A percentile compares a stretch with the other conserved stretches of the same genome.
Conservation (phyloP, 2,329 filamentous ascomycete genomes). For the Geosmithia flava region DNA sequence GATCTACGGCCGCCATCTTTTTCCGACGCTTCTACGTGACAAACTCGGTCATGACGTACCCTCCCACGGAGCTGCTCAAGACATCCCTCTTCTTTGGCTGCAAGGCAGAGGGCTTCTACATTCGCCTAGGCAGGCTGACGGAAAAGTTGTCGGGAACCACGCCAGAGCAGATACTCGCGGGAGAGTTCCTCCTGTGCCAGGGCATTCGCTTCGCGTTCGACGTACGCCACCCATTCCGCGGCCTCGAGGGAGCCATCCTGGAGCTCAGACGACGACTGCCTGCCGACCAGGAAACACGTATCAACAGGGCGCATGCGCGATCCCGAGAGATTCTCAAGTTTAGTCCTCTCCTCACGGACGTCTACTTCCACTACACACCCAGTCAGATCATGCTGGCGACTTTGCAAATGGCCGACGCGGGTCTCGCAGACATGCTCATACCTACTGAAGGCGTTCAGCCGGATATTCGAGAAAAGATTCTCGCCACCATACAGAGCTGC, state of each 20-base stretch:
- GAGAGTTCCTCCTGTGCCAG: constrained; percentile 87
- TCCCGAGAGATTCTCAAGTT: constrained; percentile 66
- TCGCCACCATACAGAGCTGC: constrained; percentile 35
- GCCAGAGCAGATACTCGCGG: constrained; percentile 72
- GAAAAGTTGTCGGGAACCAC: constrained; percentile 58
- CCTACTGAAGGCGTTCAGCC: constrained; percentile 14
- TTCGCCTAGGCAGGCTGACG: constrained; percentile 51
- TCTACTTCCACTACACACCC: constrained; percentile 93
- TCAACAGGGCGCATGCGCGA: constrained; percentile 54
- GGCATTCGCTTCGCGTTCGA: constrained; percentile 89
- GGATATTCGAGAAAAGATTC: constrained; percentile 31
- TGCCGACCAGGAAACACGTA: constrained; percentile 39
- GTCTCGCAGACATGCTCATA: constrained; percentile 39
- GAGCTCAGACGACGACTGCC: constrained; percentile 56
- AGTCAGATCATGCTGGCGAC: constrained; percentile 87
- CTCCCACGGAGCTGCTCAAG: constrained; percentile 77
- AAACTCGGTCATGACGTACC: constrained; percentile 94
- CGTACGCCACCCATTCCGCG: constrained; percentile 80
- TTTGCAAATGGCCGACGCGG: constrained; percentile 60
- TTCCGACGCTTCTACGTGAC: constrained; percentile 91
- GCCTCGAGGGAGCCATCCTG: constrained; percentile 75
- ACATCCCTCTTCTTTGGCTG: constrained; percentile 86
- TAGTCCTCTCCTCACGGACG: constrained; percentile 77
- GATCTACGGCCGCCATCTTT: constrained; percentile 70
- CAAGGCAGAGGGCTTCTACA: constrained; percentile 81